These are phyloP conservation scores for Amanita pseudoporphyria DNA, from an alignment of 768 basidiomycete genomes.

Conservation along the genomic window DNA sequence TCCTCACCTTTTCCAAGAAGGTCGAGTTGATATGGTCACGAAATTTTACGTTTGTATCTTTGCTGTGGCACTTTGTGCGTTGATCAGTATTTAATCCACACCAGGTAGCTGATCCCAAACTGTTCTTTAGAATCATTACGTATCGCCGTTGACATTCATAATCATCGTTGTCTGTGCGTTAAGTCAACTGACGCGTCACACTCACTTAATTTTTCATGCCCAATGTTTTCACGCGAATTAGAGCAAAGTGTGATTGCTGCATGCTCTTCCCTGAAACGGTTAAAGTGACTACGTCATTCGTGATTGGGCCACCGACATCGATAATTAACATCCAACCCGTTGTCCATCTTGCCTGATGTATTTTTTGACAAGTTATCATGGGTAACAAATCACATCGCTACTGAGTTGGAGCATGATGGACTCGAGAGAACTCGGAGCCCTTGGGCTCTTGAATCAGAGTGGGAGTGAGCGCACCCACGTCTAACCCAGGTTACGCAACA, in stretches of 20 bases:
- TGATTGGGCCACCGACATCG: no score
- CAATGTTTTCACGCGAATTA: slow-evolving; percentile 26
- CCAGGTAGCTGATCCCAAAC: neutral
- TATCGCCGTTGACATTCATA: slow-evolving; percentile 25
- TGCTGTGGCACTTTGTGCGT: slow-evolving; percentile 22
- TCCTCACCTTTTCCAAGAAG: slow-evolving; percentile 25
- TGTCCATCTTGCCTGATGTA: no score
- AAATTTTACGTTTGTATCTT: slow-evolving; percentile 19
- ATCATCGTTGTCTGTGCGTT: slow-evolving; percentile 23
- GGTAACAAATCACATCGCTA: no score
- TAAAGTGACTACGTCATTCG: slow-evolving; percentile 21
- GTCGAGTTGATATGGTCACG: slow-evolving; percentile 25
- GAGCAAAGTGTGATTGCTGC: slow-evolving; percentile 24
- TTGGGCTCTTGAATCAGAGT: no score
- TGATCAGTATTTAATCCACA: neutral
- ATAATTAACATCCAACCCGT: no score
- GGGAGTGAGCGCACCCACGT: no score
- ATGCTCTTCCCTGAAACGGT: slow-evolving; percentile 26
- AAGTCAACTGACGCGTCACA: neutral
- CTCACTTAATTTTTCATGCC: neutral
- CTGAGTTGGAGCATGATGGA: no score
- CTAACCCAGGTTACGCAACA: no score
- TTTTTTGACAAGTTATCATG: no score
- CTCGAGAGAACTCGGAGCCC: no score
- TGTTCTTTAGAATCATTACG: slow-evolving; percentile 25